Percentiles rank a stretch among this genome's conserved stretches.
phyloP scores from a whole-genome alignment of 140 eudicot species.

The Anethum foeniculum region DNA sequence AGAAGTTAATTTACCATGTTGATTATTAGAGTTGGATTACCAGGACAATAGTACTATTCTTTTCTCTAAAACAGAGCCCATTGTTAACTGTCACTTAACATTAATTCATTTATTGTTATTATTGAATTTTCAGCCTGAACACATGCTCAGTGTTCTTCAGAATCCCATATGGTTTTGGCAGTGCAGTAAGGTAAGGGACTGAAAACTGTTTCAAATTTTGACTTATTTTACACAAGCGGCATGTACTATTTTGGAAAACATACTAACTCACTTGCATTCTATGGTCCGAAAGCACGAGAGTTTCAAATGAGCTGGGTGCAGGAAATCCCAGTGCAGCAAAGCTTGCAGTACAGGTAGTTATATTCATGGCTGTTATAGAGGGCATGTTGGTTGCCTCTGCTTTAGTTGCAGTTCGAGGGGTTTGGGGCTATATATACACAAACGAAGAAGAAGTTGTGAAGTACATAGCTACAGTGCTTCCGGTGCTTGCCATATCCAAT shows the following conservation, averaged over 20 bases:
- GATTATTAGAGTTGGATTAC: background rate
- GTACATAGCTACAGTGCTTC: conserved; percentile 27
- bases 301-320: conserved; percentile 51
- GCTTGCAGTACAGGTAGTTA: conserved; percentile 28
- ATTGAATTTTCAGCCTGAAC: conserved; percentile 21
- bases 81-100: too few relatives aligned
- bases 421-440: conserved; percentile 37
- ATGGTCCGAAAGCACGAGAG: conserved; percentile 27
- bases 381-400: conserved; percentile 19
- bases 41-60: background rate
- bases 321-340: conserved; percentile 30
- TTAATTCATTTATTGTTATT: background rate
- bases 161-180: conserved; percentile 43
- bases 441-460: conserved; percentile 38
- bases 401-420: conserved; percentile 15
- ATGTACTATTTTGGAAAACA: background rate
- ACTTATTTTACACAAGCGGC: background rate
- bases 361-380: conserved; percentile 27
- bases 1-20: background rate
- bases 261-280: background rate
- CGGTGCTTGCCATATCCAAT: conserved; percentile 34
- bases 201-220: background rate
- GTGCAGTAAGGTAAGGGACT: conserved; percentile 32
- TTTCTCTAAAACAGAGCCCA: background rate
- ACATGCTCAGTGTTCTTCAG: conserved; percentile 31